Percentiles rank a stretch among this genome's conserved stretches.
Evolutionary conservation across 2,329 filamentous ascomycete genomes (phyloP).

Genomic region (Byssothecium circinans): DNA sequence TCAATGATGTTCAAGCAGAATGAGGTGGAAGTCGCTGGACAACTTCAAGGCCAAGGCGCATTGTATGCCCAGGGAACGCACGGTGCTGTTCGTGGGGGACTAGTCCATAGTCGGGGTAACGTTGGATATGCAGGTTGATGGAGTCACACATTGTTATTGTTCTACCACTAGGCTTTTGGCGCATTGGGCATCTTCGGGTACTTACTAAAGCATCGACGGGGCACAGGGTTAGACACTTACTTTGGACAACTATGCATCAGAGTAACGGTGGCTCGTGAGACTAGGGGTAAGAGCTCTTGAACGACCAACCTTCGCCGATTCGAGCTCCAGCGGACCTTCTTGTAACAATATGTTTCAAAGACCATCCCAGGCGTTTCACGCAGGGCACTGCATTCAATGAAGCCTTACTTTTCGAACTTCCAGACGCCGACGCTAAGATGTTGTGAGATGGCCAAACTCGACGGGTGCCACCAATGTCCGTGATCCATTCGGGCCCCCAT

Average conservation of each 20-base stretch:
- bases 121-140: conserved; percentile 20
- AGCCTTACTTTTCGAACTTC: background rate
- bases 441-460: background rate
- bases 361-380: background rate
- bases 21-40: conserved; percentile 12
- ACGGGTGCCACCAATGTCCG: background rate
- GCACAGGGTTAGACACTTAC: background rate
- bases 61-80: conserved; percentile 14
- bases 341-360: background rate
- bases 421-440: background rate
- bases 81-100: conserved; percentile 8
- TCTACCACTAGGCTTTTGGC: conserved; percentile 1
- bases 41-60: conserved; percentile 13
- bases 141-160: background rate
- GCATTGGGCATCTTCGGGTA: conserved; percentile 4
- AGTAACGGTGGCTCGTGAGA: background rate
- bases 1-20: conserved; percentile 39
- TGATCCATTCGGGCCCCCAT: background rate
- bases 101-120: conserved; percentile 16
- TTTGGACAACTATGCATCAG: background rate
- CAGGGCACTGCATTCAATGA: background rate
- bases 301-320: background rate
- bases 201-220: conserved; percentile 2
- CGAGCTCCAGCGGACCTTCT: background rate
- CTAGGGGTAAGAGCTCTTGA: background rate